Evolutionary conservation across 208 protist genomes (phyloP), one percentile per base, ranked within the genome.

Genomic region (Leishmania braziliensis): DNA sequence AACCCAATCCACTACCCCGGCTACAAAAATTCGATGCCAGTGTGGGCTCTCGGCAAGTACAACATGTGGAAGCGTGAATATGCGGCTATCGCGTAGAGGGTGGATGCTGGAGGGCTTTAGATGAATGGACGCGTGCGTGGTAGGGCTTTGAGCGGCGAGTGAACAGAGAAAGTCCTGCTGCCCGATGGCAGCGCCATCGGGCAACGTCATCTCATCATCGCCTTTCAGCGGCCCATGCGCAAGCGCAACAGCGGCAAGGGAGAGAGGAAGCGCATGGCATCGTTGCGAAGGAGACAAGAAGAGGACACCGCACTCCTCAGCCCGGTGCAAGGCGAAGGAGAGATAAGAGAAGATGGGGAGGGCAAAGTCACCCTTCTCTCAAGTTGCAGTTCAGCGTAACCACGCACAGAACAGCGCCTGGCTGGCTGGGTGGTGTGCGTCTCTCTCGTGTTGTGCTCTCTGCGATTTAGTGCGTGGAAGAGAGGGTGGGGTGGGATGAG

Each of bases 1-100:
- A 99, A 99, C 89, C 95, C 96, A 46, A 99, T 99, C 79, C 92
- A 97, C 84, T 99, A 99, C 90, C 95, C 97, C 0, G 91, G 93
- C n/a, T 99, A 99, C 85, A 98, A 97, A 83, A 98, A 99, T 84
- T 93, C 90, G 23, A 99, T 99, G 94, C 88, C 98, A 66, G 96
- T 99, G 68, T 99, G 99, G 99, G 98, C 99, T 9, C 88, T 99
- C 2, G 98, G 95, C 0, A 88, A 68, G 89, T 98, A 98, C 85
- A 92, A 91, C 75, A 54, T 46, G n/a, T 98, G 95, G 95, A 91
- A 89, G 78, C 85, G 74, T 1, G 73, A 50, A 4, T 95, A 95
- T 83, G 82, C 80, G 39, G 75, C 81, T 10, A 66, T 77, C 26
- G 70, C 46, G 29, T 50, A 50, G 68, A 8, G 23, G n/a, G 36